Evolutionary conservation across 768 basidiomycete genomes (phyloP).

Genomic region (Mycena floridula): DNA sequence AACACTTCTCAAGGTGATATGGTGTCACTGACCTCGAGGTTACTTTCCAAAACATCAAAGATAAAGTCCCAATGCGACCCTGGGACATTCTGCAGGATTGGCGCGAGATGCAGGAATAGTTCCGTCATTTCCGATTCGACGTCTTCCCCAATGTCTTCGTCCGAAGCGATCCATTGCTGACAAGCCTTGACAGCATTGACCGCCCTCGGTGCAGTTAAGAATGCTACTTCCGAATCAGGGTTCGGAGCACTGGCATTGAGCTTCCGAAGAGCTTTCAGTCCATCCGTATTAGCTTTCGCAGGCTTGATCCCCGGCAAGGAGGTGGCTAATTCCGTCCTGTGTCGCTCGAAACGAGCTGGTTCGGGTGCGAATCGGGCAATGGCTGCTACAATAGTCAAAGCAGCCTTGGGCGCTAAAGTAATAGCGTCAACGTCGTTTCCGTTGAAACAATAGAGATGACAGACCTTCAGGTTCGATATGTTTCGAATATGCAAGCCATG

Average conservation of each 20-base stretch:
- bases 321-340: slow-evolving; percentile 89
- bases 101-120: slow-evolving; percentile 70
- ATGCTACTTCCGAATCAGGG: slow-evolving; percentile 71
- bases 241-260: slow-evolving; percentile 62
- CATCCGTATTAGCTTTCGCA: slow-evolving; percentile 57
- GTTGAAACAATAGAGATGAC: slow-evolving; percentile 3
- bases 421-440: not conserved
- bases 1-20: not conserved
- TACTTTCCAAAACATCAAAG: slow-evolving; percentile 83
- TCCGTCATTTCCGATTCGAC: slow-evolving; percentile 74
- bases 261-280: slow-evolving; percentile 61
- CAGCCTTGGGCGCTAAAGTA: slow-evolving; percentile 57
- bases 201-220: slow-evolving; percentile 79
- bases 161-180: slow-evolving; percentile 70
- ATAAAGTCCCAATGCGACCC: slow-evolving; percentile 93
- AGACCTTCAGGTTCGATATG: slow-evolving; percentile 57
- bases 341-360: slow-evolving; percentile 65
- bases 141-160: slow-evolving; percentile 66
- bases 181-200: slow-evolving; percentile 84
- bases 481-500: slow-evolving; percentile 71
- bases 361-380: slow-evolving; percentile 61
- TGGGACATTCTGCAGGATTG: slow-evolving; percentile 80
- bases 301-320: slow-evolving; percentile 57
- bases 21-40: slow-evolving; percentile 63
- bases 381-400: slow-evolving; percentile 59